Evolutionary conservation across 441 rosid species (phyloP), one percentile per base, ranked within the genome.

Genomic region (Sinapis alba): DNA sequence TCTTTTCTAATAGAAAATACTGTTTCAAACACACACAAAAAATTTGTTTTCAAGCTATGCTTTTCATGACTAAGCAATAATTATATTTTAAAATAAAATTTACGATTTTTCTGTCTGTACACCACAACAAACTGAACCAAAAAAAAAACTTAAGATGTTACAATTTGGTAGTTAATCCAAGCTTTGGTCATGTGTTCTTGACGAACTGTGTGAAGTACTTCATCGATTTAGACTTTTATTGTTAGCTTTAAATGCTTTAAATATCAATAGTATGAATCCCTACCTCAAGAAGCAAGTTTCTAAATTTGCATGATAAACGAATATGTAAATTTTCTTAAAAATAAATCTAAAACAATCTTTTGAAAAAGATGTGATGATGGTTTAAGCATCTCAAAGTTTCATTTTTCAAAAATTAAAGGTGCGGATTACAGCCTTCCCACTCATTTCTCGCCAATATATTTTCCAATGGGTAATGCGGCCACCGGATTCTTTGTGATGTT

Each of bases 401-500:
- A 19, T 11, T 1, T 43, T 9, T 20, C 13, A 3, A 50, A 27
- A 8, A 21, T 9, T 21, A 1, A 71, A 26, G 98, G 96, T 43
- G 87, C 96, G 41, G 94, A 75, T 10, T 83, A 78, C 7, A 71
- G 82, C 15, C 96, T 93, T 36, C 97, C 99, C 0, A 91, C 91
- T 0, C 97, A 95, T 83, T 95, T 95, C 78, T 95, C 99, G 6
- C 97, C 99, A 0, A 86, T 95, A 68, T 79, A 83, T 75, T 95
- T 95, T 68, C 99, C 98, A 0, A 93, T 95, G 96, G 97, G 99
- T 10, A 95, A 95, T 51, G 95, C 90, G 11, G 98, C 99, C 5
- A 93, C 99, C 0, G 99, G 99, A 58, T 95, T 93, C 80, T 93
- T 95, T 27, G 90, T 93, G 60, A 88, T 81, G 9, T 91, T 93